phyloP scores from a whole-genome alignment of 257 asterid genomes.

The Solanum tarapatanum region DNA sequence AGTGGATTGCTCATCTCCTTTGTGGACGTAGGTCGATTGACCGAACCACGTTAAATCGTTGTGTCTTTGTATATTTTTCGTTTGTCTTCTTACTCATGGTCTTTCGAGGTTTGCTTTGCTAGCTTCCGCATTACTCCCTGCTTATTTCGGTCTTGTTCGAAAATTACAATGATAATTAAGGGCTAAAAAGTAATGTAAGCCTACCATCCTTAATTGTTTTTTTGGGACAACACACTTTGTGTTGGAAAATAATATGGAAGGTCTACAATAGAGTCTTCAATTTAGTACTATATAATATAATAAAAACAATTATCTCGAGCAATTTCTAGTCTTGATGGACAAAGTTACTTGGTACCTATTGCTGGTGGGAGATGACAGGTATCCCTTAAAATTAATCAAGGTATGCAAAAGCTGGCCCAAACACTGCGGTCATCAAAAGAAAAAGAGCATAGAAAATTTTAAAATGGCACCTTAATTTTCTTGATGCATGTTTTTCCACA shows the following conservation, averaged over 20 bases:
- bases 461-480: not conserved
- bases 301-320: not conserved
- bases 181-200: not conserved
- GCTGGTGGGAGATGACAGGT: fast-evolving
- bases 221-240: not conserved
- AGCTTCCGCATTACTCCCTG: no score
- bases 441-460: not conserved
- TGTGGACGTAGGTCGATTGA: no score
- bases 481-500: not conserved
- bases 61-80: no score
- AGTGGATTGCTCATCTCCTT: no score
- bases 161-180: not conserved
- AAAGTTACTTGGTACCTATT: not conserved
- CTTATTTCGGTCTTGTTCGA: no score
- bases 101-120: no score
- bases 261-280: not conserved
- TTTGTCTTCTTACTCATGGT: no score
- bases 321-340: not conserved
- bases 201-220: no score
- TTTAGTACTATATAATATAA: not conserved
- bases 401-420: fast-evolving
- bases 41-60: no score
- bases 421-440: not conserved
- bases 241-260: not conserved
- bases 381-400: not conserved